Evolutionary conservation across 768 basidiomycete species (phyloP), one percentile per base, ranked within the genome.

Genomic region (Kwoniella sp.): DNA sequence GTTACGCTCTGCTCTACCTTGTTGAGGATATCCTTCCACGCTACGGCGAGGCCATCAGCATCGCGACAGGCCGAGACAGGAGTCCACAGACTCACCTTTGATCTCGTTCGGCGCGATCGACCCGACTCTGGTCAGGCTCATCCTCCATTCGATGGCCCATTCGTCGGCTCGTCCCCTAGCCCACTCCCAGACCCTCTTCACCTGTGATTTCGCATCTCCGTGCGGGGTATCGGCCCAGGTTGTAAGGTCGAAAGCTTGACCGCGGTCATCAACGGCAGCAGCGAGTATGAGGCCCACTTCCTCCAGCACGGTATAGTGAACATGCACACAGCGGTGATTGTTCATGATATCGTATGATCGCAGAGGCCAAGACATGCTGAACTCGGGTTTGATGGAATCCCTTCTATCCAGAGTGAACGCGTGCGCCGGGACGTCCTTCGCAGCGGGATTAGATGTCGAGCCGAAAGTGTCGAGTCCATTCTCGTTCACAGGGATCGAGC

Each of bases 331-430:
- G 25, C 58, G 33, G 57, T 62, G 56, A 23, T 43, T 53, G 25
- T 61, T 62, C 43, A 69, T 34, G 5, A 69, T 50, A 38, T 69
- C 67, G 52, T 63, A 66, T 17, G 64, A 66, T 32, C 46, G 34
- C 9, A 63, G 22, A 12, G 67, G 67, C 65, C 64, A 66, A 12
- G 48, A 23, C 33, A 69, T 56, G n/a, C 53, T 46, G 9, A 69
- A 43, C 23, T 44, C 31, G 3, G 62, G 60, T 38, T 46, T 62
- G 25, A 46, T 52, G 4, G 37, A 48, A 12, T 53, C 32, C 12
- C 53, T 50, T 25, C 52, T 25, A 1, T 54, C 67, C 5, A 69
- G 50, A 3, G 59, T 69, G 41, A 66, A 66, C 1, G 50, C 44
- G 2, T 62, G 62, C 23, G 19, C 9, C 9, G 37, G 37, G 4